Percentiles rank a stretch among this genome's conserved stretches.
These are phyloP conservation scores for Ophiostoma montium DNA, from an alignment of 2,329 filamentous ascomycete genomes.

Conservation along the genomic window DNA sequence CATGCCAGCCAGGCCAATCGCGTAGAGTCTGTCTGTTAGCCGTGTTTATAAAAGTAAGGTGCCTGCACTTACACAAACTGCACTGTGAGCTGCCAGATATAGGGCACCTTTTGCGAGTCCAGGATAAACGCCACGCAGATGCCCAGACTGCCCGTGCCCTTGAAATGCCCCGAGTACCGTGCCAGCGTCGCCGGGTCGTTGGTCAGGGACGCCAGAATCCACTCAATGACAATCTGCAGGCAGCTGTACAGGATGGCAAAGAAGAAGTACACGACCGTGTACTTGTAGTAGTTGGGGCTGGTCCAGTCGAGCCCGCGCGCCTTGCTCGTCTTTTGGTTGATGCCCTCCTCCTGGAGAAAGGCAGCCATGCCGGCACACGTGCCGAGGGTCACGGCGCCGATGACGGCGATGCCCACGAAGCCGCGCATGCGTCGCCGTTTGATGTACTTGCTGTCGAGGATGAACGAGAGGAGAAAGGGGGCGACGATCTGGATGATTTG, in stretches of 20 bases:
- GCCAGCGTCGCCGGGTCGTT: conserved; percentile 5
- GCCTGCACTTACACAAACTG: too few relatives aligned
- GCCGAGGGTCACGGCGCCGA: neutral
- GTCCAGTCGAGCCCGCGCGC: conserved; percentile 3
- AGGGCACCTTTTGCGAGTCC: neutral
- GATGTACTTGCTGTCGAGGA: conserved; percentile 3
- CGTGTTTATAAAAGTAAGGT: too few relatives aligned
- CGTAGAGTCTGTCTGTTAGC: conserved; percentile 3
- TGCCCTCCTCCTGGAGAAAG: conserved; percentile 1
- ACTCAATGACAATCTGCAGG: conserved; percentile 6
- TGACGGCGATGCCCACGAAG: neutral
- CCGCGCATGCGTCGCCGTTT: conserved; percentile 1
- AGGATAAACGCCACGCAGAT: conserved; percentile 4
- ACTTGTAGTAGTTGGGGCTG: neutral
- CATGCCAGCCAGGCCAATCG: conserved; percentile 1
- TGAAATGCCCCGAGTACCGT: conserved; percentile 2
- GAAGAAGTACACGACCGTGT: conserved; percentile 2
- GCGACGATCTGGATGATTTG: conserved; percentile 4
- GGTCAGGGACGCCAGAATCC: conserved; percentile 1
- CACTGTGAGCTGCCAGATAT: too few relatives aligned
- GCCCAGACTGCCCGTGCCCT: conserved; percentile 2
- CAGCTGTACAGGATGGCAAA: conserved; percentile 4
- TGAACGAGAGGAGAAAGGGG: neutral
- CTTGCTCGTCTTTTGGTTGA: neutral
- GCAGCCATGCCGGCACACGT: conserved; percentile 1